Evolutionary conservation across 441 rosid genomes (phyloP).

Genomic region (Rhodomyrtus psidioides): DNA sequence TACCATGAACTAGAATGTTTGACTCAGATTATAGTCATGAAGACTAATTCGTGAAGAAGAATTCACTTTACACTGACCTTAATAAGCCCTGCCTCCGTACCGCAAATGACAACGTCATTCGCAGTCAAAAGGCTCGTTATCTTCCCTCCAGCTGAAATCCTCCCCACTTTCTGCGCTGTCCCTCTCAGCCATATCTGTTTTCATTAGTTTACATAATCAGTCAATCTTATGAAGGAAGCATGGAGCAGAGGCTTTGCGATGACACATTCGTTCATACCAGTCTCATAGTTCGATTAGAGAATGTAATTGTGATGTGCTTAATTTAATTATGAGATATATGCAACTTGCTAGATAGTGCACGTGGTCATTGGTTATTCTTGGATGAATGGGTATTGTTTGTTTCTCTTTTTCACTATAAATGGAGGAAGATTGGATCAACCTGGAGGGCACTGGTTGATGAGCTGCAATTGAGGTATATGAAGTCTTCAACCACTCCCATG

Average conservation of each 20-base stretch:
- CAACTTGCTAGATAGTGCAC: not conserved
- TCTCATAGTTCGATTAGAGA: not conserved
- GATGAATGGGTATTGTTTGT: not conserved
- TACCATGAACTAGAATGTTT: not conserved
- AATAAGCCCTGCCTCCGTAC: conserved; percentile 79
- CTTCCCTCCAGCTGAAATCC: conserved; percentile 83
- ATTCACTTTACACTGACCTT: conserved; percentile 39
- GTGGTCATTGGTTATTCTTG: not conserved
- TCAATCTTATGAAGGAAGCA: not conserved
- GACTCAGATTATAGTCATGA: not conserved
- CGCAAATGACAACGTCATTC: conserved; percentile 69
- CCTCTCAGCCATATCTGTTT: conserved; percentile 79
- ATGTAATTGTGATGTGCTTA: not conserved
- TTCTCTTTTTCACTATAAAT: not conserved
- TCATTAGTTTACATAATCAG: not conserved
- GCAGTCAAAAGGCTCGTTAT: conserved; percentile 83
- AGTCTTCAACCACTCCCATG: conserved; percentile 84
- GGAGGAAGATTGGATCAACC: conserved; percentile 23
- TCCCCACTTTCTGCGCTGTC: conserved; percentile 77
- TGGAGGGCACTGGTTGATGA: conserved; percentile 66
- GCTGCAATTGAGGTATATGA: conserved; percentile 68
- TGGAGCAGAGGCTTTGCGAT: not conserved
- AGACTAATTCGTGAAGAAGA: not conserved
- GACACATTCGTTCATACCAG: not conserved
- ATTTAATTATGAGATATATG: not conserved